phyloP scores from a whole-genome alignment of 2,329 filamentous ascomycete species.

The Phialocephala sp. region DNA sequence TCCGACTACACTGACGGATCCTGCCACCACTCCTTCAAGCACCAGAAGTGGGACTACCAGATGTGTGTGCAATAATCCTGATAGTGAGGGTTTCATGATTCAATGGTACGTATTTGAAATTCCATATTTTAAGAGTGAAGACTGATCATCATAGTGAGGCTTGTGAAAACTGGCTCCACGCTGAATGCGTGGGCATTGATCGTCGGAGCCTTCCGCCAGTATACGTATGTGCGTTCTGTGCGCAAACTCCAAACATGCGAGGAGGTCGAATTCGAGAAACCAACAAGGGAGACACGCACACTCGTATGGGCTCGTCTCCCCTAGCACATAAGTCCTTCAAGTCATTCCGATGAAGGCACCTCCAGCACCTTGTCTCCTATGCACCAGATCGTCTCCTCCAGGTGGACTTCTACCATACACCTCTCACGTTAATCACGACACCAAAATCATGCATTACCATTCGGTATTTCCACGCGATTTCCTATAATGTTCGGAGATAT shows the following conservation, averaged over 20 bases:
- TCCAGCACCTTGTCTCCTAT: neutral
- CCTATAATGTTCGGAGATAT: neutral
- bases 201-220: slow-evolving; percentile 61
- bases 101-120: slow-evolving; percentile 59
- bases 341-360: slow-evolving; percentile 46
- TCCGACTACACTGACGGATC: slow-evolving; percentile 57
- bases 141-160: slow-evolving; percentile 56
- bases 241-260: slow-evolving; percentile 61
- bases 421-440: slow-evolving; percentile 6
- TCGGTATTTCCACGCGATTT: neutral
- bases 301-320: slow-evolving; percentile 45
- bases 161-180: slow-evolving; percentile 70
- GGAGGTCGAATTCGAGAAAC: slow-evolving; percentile 53
- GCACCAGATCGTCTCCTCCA: too few species aligned
- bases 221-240: slow-evolving; percentile 69
- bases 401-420: neutral
- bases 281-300: slow-evolving; percentile 22
- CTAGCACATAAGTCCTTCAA: slow-evolving; percentile 51
- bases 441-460: slow-evolving; percentile 11
- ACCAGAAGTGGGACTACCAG: slow-evolving; percentile 49
- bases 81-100: slow-evolving; percentile 60
- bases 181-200: slow-evolving; percentile 65
- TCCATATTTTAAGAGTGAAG: slow-evolving; percentile 26
- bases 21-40: slow-evolving; percentile 53
- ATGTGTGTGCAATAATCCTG: slow-evolving; percentile 58